Evolutionary conservation across 2,329 filamentous ascomycete species (phyloP), one percentile per base, ranked within the genome.

Genomic region (Colletotrichum kahawae): DNA sequence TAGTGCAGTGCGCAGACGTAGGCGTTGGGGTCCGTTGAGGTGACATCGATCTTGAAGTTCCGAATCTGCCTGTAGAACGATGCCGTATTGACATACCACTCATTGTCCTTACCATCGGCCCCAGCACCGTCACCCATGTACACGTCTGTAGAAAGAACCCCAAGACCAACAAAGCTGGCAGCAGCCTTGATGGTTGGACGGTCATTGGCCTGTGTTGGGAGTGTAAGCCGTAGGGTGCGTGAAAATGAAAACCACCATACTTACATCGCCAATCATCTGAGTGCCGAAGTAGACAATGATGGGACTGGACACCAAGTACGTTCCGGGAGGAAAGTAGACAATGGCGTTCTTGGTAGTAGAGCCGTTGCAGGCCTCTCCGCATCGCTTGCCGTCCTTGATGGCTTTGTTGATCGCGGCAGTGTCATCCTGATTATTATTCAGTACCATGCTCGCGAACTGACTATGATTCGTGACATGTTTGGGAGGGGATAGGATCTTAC

Each of bases 181-280:
- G 87, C 85, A 3, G 90, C 90, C 74, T 89, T 87, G 33, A 93
- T 84, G 4, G 87, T 87, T 3, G 92, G 91, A 21, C 89, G 33
- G 21, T 31, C 43, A 14, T 21, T 51, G 14, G 33, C 63, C 38
- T 43, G 16, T 5, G 5, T 43, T n/a, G 10, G 38, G 0, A 43
- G 38, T 12, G 9, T 43, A 0, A 43, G 38, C 38, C 18, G 5
- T 0, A 43, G 38, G 5, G 0, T 10, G 0, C 38, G 21, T 43
- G 8, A 18, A 18, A 3, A 4, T 4, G 18, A 43, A 5, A 43
- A 43, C 18, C 8, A 3, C 6, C 0, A 6, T 6, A n/a, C 9
- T n/a, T 43, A n/a, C 38, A 59, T 74, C 56, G 0, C 74, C 74
- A 43, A 76, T 76, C 7, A 76, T 21, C 36, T 76, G 69, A 14